These are phyloP conservation scores for Epichloe aotearoae DNA, from an alignment of 2,329 filamentous ascomycete genomes.

Conservation along the genomic window DNA sequence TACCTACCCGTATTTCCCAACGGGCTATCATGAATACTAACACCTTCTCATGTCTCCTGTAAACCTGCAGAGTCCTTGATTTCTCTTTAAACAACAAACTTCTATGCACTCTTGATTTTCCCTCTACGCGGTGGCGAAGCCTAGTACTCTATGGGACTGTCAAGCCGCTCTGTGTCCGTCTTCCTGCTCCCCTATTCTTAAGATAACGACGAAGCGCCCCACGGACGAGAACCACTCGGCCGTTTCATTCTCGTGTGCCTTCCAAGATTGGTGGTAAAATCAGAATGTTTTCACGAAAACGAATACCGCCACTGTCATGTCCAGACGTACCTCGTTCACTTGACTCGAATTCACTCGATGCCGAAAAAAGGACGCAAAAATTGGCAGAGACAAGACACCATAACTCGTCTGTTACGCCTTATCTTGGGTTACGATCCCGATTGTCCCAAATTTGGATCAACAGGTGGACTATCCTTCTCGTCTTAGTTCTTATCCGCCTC, in stretches of 20 bases:
- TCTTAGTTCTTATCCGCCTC: slow-evolving; percentile 72
- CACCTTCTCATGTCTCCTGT: background rate
- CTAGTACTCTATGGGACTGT: background rate
- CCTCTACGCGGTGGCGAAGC: too few species aligned
- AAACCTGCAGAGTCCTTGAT: background rate
- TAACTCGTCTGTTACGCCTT: slow-evolving; percentile 59
- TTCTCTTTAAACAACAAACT: background rate
- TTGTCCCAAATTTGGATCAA: slow-evolving; percentile 97
- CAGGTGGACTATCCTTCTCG: slow-evolving; percentile 81
- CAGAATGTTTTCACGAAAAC: background rate
- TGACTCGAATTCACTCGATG: slow-evolving; percentile 23
- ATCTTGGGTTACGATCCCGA: slow-evolving; percentile 77
- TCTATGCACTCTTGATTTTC: background rate
- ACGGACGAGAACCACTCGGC: too few species aligned
- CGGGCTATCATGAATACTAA: background rate
- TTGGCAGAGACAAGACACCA: background rate
- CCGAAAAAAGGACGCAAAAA: slow-evolving; percentile 15
- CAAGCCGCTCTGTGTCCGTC: background rate
- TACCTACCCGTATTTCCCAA: background rate
- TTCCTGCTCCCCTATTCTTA: background rate
- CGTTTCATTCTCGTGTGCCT: too few species aligned
- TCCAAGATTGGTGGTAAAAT: too few species aligned
- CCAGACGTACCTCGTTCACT: slow-evolving; percentile 9
- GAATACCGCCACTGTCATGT: background rate
- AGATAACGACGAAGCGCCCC: background rate